Conservation (phyloP, 1,284 basidiomycete species). For the Uromyces viciae-fabae region DNA sequence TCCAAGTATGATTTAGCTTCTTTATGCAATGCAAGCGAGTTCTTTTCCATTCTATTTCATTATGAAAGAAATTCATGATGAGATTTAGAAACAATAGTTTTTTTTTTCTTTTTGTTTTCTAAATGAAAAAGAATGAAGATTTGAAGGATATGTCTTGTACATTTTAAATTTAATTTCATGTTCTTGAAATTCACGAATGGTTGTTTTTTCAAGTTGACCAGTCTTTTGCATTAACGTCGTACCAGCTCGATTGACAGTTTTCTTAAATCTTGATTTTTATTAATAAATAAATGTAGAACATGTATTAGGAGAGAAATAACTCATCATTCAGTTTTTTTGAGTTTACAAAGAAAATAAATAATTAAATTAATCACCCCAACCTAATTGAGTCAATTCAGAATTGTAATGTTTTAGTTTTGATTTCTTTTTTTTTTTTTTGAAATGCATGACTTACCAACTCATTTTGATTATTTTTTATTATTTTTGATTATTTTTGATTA, state of each 20-base stretch:
- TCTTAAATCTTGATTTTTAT: constrained; percentile 69
- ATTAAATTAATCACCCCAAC: no score
- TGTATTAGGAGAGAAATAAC: no score
- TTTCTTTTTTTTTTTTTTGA: no score
- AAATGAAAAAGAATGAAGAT: background rate
- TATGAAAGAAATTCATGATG: no score
- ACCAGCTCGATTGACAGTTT: constrained; percentile 84
- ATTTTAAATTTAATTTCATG: constrained; percentile 85
- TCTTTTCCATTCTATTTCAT: constrained; percentile 86
- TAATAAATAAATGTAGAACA: no score
- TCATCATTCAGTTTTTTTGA: no score
- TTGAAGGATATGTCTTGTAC: constrained; percentile 60
- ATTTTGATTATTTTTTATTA: no score
- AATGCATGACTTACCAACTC: no score
- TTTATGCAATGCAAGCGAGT: constrained; percentile 84
- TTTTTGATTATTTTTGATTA: no score
- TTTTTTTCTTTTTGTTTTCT: background rate
- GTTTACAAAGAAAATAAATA: no score
- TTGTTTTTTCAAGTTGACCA: constrained; percentile 90
- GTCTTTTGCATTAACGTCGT: constrained; percentile 93
- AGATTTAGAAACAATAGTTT: background rate
- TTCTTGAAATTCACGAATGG: constrained; percentile 87
- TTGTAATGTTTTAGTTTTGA: no score
- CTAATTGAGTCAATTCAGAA: no score
- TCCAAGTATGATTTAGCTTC: constrained; percentile 93